Conservation (phyloP, 1,284 basidiomycete genomes). For the Austroboletus sp. region DNA sequence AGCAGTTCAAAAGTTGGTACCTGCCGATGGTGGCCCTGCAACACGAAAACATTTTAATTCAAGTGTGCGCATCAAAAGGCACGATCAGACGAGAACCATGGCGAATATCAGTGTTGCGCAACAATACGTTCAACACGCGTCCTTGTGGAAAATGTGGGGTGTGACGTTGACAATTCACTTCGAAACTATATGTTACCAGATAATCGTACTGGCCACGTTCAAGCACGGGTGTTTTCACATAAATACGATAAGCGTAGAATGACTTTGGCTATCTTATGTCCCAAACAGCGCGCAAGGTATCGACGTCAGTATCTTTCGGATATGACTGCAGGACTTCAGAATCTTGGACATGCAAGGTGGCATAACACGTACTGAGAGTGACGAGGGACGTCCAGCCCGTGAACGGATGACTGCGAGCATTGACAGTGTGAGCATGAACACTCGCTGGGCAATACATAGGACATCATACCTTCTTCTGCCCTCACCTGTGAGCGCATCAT, state of each 20-base stretch:
- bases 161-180: neutral
- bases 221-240: neutral
- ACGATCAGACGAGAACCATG: too few relatives aligned
- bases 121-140: too few relatives aligned
- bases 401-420: constrained; percentile 67
- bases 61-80: too few relatives aligned
- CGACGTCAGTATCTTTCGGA: constrained; percentile 49
- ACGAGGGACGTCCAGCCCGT: constrained; percentile 89
- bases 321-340: constrained; percentile 38
- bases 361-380: constrained; percentile 56
- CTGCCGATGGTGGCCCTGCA: too few relatives aligned
- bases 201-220: neutral
- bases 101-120: too few relatives aligned
- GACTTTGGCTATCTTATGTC: neutral
- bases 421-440: constrained; percentile 4
- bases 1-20: too few relatives aligned
- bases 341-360: constrained; percentile 5
- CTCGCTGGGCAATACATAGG: constrained; percentile 1
- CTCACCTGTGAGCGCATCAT: constrained; percentile 76
- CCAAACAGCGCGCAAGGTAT: neutral
- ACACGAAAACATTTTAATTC: too few relatives aligned
- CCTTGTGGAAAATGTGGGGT: too few relatives aligned
- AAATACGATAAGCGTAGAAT: neutral
- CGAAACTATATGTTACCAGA: neutral
- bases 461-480: constrained; percentile 68